Base-by-base conservation (phyloP, 2,329 filamentous ascomycete species). In the Cordyceps pruinosa region DNA sequence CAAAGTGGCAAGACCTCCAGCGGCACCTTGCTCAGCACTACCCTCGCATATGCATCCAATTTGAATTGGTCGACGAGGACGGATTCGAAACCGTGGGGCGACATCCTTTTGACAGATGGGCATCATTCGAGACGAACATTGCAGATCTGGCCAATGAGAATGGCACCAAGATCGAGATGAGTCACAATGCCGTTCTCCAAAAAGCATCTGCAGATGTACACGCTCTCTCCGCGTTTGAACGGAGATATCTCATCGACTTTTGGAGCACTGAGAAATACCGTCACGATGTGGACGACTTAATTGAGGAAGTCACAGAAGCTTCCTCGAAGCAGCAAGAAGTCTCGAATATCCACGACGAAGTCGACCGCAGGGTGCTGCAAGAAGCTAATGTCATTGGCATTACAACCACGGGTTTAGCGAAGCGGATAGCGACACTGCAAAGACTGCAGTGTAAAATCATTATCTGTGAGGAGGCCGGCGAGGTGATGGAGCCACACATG, bases 401-500 rank as follows among this genome's bases (percentile, higher is more conserved):
- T 1, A 86, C 82, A 0, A 85, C 83, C 0, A 80, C 77, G 0
- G 79, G 81, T 0, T 68, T 85, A 1, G 82, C 83, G 0, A 66
- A 70, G 53, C 44, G n/a, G 75, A 79, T 12, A 67, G 82, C 72
- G 0, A 64, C 75, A 2, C 67, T 86, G 0, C 71, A 74, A 12
- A 72, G 72, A 8, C 56, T 84, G 3, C 63, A 66, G 2, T 68
- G 71, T 19, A 84, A 84, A 60, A 75, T 85, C 0, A 65, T 88
- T 3, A 67, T 87, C 0, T 84, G 80, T 26, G 84, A 88, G 65
- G 85, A 88, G 62, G 85, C 84, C 0, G 85, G 77, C 0, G 84
- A 88, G 59, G 78, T 88, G 0, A 71, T 86, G 48, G 85, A 88
- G 63, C 71, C 80, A 0, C 82, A 87, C 56, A 68, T 80, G 3